Base-by-base conservation (phyloP, 2,329 filamentous ascomycete species). In the Kalaharituber pfeilii region DNA sequence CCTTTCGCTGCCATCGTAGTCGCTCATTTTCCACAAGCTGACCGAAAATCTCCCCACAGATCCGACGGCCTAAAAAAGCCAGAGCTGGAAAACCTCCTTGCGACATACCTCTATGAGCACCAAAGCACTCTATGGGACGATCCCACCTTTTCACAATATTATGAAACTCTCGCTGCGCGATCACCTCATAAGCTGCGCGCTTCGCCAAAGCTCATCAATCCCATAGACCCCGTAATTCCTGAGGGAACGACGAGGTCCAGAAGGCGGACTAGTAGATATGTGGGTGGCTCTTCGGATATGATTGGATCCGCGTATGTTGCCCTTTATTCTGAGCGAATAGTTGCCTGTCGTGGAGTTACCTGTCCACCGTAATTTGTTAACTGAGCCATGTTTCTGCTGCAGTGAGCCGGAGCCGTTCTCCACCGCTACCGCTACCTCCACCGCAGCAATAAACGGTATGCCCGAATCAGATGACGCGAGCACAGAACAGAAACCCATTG, bases 21-120 rank as follows among this genome's bases (percentile, higher is more conserved):
- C 53, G 51, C 30, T 22, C 24, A 33, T n/a, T 33, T 29, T 18
- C 44, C 26, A 53, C 15, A 30, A 47, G 7, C 56, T 59, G 45
- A 59, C 29, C 24, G 49, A 26, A n/a, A n/a, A 18, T 33, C 22
- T 29, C 30, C n/a, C 47, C 13, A 36, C 27, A 61, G 59, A 28
- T 55, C 59, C 26, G 57, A 60, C 42, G 58, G 57, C 18, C 56
- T 49, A 26, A 56, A 60, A 13, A 62, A 62, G 49, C 47, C 28
- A 5, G 59, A 62, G 15, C 51, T 60, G 13, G 60, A 62, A 51
- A 30, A 5, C 22, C n/a, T 57, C 11, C 57, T 62, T 33, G 52
- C 44, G 13, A 42, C 53, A 36, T 53, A 62, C 45, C 57, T 62
- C 30, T 50, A 59, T 45, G 56, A 49, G 5, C 56, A 62, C 39